These are phyloP conservation scores for Neopestalotiopsis rosae DNA, from an alignment of 2,329 filamentous ascomycete species.

Conservation along the genomic window DNA sequence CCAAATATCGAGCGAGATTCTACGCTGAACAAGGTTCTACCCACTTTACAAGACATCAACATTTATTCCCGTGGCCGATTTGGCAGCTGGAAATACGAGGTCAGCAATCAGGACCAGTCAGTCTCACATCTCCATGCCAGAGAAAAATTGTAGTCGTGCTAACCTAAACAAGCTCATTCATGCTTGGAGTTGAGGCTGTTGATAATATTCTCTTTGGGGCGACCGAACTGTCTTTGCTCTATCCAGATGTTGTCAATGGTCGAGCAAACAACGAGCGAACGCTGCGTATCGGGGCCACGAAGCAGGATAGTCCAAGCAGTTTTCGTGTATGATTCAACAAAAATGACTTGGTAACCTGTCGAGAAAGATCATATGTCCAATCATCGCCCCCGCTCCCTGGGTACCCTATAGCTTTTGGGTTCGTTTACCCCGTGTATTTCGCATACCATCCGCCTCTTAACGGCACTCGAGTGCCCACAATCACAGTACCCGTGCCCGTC, in stretches of 20 bases:
- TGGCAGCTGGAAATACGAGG: not conserved
- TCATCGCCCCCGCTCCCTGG: not conserved
- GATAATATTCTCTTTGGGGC: not conserved
- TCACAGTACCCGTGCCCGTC: not conserved
- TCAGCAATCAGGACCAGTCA: not conserved
- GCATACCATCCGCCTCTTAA: not conserved
- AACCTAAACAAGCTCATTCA: not conserved
- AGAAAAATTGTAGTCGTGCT: fast-evolving
- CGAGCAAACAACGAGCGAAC: not conserved
- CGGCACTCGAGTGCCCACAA: not conserved
- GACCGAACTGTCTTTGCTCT: not conserved
- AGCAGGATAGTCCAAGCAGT: not conserved
- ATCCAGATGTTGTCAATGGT: not conserved
- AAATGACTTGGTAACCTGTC: not conserved
- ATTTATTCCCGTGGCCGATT: not conserved
- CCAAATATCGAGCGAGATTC: not conserved
- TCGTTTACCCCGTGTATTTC: not conserved
- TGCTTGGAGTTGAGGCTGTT: not conserved
- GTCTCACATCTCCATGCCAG: not conserved
- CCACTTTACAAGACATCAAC: not conserved
- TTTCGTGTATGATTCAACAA: not conserved
- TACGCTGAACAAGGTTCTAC: not conserved
- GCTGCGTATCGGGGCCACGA: not conserved
- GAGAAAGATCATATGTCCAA: not conserved
- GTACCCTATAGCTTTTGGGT: not conserved